A percentile compares a stretch with the other conserved stretches of the same genome.
These are phyloP conservation scores for Tylopilus sp. DNA, from an alignment of 1,284 basidiomycete species.

Conservation along the genomic window DNA sequence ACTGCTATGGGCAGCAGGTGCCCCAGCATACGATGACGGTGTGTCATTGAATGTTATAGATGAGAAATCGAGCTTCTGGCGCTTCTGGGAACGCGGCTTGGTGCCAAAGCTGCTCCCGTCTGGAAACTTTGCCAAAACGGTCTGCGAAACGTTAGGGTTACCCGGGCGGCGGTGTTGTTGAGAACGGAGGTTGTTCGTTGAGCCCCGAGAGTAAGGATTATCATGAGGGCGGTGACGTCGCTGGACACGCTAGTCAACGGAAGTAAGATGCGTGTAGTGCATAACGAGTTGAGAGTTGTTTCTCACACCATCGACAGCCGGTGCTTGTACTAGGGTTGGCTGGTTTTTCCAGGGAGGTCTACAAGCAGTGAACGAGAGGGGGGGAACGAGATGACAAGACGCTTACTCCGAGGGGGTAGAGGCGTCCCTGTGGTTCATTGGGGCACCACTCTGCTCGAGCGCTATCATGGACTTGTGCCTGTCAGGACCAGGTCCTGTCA, in stretches of 20 bases:
- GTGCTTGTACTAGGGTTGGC: slow-evolving; percentile 24
- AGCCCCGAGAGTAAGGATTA: slow-evolving; percentile 19
- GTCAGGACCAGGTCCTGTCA: slow-evolving; percentile 9
- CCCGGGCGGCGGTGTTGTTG: slow-evolving; percentile 3
- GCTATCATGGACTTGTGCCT: slow-evolving; percentile 11
- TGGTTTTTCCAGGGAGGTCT: slow-evolving; percentile 19
- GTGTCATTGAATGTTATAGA: background rate
- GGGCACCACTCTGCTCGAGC: slow-evolving; percentile 8
- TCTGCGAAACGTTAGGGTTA: slow-evolving; percentile 26
- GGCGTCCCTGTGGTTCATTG: slow-evolving; percentile 32
- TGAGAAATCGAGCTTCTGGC: slow-evolving; percentile 21
- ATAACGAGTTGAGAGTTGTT: background rate
- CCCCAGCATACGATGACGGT: slow-evolving; percentile 5
- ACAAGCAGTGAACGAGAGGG: slow-evolving; percentile 7
- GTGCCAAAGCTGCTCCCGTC: background rate
- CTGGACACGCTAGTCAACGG: slow-evolving; percentile 11
- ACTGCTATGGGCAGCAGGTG: background rate
- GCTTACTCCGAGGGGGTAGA: slow-evolving; percentile 26
- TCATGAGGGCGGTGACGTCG: slow-evolving; percentile 7
- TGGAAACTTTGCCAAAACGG: slow-evolving; percentile 18
- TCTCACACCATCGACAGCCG: slow-evolving; percentile 19
- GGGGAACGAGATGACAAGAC: background rate
- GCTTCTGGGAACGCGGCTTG: slow-evolving; percentile 20
- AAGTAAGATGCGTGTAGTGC: slow-evolving; percentile 9
- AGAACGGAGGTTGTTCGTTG: slow-evolving; percentile 4